phyloP scores from a whole-genome alignment of 1,284 basidiomycete species.

The Moesziomyces aphidis region DNA sequence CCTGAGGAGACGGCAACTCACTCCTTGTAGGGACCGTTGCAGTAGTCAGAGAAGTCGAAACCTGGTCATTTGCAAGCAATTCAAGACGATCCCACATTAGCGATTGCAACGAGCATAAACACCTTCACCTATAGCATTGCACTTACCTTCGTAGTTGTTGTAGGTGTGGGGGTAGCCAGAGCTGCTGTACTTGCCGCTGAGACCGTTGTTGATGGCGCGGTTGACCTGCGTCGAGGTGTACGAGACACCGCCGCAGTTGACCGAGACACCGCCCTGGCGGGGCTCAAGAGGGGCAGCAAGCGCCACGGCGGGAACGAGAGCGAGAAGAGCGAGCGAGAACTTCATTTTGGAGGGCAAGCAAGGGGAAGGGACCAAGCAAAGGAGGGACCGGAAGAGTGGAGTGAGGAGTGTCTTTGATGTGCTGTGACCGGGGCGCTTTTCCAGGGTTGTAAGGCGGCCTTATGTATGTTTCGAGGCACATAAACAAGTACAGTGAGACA shows the following conservation, averaged over 20 bases:
- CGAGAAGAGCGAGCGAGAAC: conserved; percentile 41
- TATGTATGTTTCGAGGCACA: not conserved
- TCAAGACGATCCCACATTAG: not conserved
- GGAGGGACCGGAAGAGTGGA: not conserved
- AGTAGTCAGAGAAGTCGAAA: conserved; percentile 57
- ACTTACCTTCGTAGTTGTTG: conserved; percentile 26
- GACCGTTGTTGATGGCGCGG: conserved; percentile 46
- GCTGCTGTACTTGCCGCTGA: conserved; percentile 25
- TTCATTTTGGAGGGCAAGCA: conserved; percentile 31
- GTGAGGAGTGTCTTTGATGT: conserved; percentile 5
- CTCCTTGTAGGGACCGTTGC: conserved; percentile 44
- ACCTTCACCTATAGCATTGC: too few species aligned
- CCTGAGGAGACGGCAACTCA: not conserved
- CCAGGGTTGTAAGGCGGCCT: not conserved
- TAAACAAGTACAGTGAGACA: too few species aligned
- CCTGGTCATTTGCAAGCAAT: conserved; percentile 15
- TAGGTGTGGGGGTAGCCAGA: conserved; percentile 51
- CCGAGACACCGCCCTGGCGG: conserved; percentile 42
- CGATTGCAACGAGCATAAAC: not conserved
- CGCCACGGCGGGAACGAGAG: conserved; percentile 36
- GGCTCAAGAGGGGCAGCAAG: conserved; percentile 46
- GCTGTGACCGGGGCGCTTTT: not conserved
- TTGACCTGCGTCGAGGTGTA: conserved; percentile 45
- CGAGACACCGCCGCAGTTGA: conserved; percentile 41
- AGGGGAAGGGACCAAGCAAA: conserved; percentile 4